Evolutionary conservation across 2,329 filamentous ascomycete genomes (phyloP), one percentile per base, ranked within the genome.

Genomic region (Metarhizium album): DNA sequence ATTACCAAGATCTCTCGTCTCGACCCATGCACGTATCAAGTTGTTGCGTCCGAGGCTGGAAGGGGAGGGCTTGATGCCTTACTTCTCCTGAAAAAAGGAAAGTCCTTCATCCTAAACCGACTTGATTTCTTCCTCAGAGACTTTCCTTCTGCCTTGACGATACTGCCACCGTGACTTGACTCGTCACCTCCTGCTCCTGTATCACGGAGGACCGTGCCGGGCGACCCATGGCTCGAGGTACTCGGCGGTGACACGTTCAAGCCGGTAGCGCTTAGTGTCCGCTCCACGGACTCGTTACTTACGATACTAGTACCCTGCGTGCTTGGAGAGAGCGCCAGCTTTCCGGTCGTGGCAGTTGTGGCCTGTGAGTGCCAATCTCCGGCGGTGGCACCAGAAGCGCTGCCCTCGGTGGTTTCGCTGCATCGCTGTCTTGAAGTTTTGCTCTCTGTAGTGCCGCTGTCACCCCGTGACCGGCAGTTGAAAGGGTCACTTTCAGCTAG

Each of bases 291-390:
- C 42, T 81, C 78, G 50, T 74, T 73, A 64, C 80, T 83, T 56
- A 80, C 74, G 55, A 84, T 79, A 63, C 80, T 84, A 18, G 81
- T 84, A 38, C 80, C 81, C 59, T 81, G 74, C 2, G 81, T 84
- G 61, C 80, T 83, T 2, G 81, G 81, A 23, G 80, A 83, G 35
- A 83, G 66, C 3, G 80, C 79, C 74, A 82, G 76, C 64, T 81
- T 82, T 47, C 78, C 75, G 1, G 79, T 83, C 2, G 79, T 80
- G 8, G 79, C 79, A 57, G 78, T 82, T 14, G 80, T 83, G 4
- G 75, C 78, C 57, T 83, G 79, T 3, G 78, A 81, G 2, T 76
- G 75, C 78, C 79, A 83, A 57, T 83, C 80, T 9, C 75, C 78
- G 0, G 73, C 71, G 46, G 70, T 72, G 0, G 73, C 74, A 2